Evolutionary conservation across 768 basidiomycete genomes (phyloP), one percentile per base, ranked within the genome.

Genomic region (Mycena indigotica): DNA sequence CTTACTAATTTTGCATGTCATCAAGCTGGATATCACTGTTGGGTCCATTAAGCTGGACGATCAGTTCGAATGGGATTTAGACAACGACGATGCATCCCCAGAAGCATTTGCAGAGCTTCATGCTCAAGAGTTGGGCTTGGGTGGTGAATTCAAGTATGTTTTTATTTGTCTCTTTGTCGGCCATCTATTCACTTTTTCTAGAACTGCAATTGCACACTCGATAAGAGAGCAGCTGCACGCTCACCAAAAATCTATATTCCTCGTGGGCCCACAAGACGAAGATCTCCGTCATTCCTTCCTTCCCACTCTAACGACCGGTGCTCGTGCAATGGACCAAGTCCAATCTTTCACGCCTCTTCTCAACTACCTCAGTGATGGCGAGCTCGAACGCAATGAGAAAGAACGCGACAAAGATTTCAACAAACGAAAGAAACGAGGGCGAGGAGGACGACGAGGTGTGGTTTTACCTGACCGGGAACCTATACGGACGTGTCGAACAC

Each of bases 11-110:
- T 26, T 57, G 38, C 54, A 28, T 49, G 29, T 44, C 15, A 28
- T 26, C 19, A 17, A 98, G 95, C 83, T 99, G 60, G 96, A 98
- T 73, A 93, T 98, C 73, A 92, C 94, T 53, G 88, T 95, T 54
- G 96, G 93, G 23, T 86, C 88, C 5, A 85, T 95, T 76, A 95
- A 95, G 71, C 82, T 99, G 23, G 91, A 93, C 55, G 97, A 99
- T 72, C 91, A 95, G 67, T 96, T 98, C 67, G 97, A 98, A 70
- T 99, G 97, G 97, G 96, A 99, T 70, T 73, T 98, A 32, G 88
- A 88, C 64, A 93, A 90, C 55, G 73, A 77, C 21, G 79, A 81
- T 45, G 88, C 91, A 3, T 89, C 88, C 0, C 95, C 96, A 0
- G 97, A 99, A 73, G 86, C 89, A 24, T 98, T 98, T 71, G 93